Conservation (phyloP, 371 early-diverging fungal species). For the Lichtheimia corymbifera region DNA sequence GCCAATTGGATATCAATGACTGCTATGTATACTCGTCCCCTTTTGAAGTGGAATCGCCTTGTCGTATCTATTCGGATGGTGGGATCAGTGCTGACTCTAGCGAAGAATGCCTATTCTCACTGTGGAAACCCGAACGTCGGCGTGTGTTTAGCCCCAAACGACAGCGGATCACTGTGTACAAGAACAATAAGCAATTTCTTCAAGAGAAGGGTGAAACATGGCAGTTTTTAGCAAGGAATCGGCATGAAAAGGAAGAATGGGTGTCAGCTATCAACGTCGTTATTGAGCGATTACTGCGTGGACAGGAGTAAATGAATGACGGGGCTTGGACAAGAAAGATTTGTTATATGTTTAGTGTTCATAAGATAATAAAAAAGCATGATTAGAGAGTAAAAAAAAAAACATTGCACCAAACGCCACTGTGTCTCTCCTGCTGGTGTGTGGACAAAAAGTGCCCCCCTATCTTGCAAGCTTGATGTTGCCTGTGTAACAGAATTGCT, state of each 20-base stretch:
- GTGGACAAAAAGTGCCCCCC: too few relatives aligned
- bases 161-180: slow-evolving; percentile 30
- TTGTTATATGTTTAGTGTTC: too few relatives aligned
- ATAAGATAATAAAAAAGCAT: too few relatives aligned
- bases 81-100: slow-evolving; percentile 48
- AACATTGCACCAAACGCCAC: too few relatives aligned
- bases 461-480: too few relatives aligned
- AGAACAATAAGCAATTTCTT: slow-evolving; percentile 19
- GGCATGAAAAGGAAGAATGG: slow-evolving; percentile 51
- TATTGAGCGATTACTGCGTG: slow-evolving; percentile 35
- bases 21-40: slow-evolving; percentile 53
- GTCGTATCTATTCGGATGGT: slow-evolving; percentile 53
- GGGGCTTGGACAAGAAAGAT: not conserved
- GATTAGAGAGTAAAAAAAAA: too few relatives aligned
- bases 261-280: slow-evolving; percentile 44
- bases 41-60: slow-evolving; percentile 20
- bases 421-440: too few relatives aligned
- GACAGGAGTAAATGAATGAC: not conserved
- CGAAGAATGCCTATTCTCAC: slow-evolving; percentile 55
- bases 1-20: slow-evolving; percentile 48
- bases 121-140: slow-evolving; percentile 53
- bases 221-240: slow-evolving; percentile 36
- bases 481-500: too few relatives aligned
- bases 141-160: slow-evolving; percentile 36
- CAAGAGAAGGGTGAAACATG: slow-evolving; percentile 27